phyloP scores from a whole-genome alignment of 2,329 filamentous ascomycete genomes.

The Elsinoe ampelina region DNA sequence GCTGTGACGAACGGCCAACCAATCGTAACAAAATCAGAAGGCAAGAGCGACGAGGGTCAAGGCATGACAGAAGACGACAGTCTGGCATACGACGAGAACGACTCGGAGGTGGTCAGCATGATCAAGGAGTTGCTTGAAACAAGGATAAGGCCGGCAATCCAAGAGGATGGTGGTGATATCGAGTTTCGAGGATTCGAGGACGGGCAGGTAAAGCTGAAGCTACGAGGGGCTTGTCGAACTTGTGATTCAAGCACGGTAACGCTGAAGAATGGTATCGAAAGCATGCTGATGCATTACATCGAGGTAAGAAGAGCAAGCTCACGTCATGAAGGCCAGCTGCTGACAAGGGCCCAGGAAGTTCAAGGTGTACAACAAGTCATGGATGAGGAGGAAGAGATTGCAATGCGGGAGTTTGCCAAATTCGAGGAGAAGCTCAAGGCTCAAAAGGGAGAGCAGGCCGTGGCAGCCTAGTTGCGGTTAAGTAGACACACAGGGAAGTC shows the following conservation, averaged over 20 bases:
- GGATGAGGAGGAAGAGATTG: constrained; percentile 84
- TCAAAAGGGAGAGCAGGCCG: constrained; percentile 46
- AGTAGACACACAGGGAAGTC: background rate
- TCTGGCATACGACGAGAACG: constrained; percentile 76
- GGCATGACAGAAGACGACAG: constrained; percentile 49
- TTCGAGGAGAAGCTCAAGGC: constrained; percentile 77
- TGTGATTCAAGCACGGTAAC: constrained; percentile 97
- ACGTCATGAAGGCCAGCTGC: background rate
- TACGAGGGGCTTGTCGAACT: constrained; percentile 86
- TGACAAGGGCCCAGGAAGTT: constrained; percentile 55
- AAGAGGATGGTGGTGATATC: constrained; percentile 96
- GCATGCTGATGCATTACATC: constrained; percentile 65
- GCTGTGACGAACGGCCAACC: constrained; percentile 73
- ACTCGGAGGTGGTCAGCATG: constrained; percentile 92
- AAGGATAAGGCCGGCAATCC: constrained; percentile 85
- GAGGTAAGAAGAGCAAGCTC: background rate
- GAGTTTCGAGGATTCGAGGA: constrained; percentile 78
- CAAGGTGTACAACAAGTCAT: constrained; percentile 84
- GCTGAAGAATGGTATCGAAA: constrained; percentile 94
- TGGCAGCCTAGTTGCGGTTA: constrained; percentile 42
- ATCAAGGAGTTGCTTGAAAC: constrained; percentile 97
- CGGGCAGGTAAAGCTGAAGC: constrained; percentile 61
- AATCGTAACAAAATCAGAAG: constrained; percentile 64
- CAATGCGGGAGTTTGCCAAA: constrained; percentile 78
- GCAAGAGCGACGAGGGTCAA: constrained; percentile 46